phyloP scores from a whole-genome alignment of 176 grass and related monocot species.

The Aegilops sharonensis region DNA sequence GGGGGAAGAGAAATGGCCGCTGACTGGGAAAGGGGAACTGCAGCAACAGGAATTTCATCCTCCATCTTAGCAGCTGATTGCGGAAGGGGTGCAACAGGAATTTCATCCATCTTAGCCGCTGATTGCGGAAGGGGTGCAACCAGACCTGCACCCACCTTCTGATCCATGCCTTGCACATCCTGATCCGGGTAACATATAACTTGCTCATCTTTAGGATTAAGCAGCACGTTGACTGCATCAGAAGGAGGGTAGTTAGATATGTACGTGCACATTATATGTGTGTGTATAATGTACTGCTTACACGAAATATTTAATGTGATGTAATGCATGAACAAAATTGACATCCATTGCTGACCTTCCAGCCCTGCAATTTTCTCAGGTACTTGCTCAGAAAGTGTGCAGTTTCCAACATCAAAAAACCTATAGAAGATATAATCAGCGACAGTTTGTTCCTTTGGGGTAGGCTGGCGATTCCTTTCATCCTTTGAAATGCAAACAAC shows the following conservation, averaged over 20 bases:
- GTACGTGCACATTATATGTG: neutral
- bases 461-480: conserved; percentile 67
- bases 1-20: neutral
- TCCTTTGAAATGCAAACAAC: conserved; percentile 88
- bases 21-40: conserved; percentile 17
- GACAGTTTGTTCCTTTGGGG: conserved; percentile 44
- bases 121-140: conserved; percentile 6
- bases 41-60: conserved; percentile 19
- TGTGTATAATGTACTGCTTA: neutral
- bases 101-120: conserved; percentile 14
- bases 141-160: conserved; percentile 12
- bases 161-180: neutral
- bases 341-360: conserved; percentile 45
- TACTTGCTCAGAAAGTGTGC: conserved; percentile 53
- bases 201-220: conserved; percentile 61
- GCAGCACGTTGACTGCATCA: conserved; percentile 50
- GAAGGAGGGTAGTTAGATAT: conserved; percentile 11
- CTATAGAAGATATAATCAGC: conserved; percentile 88
- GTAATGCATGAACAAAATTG: conserved; percentile 13
- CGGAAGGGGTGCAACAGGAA: neutral
- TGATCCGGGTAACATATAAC: neutral
- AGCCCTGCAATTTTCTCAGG: conserved; percentile 56
- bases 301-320: conserved; percentile 7
- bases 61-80: conserved; percentile 21
- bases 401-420: conserved; percentile 61